phyloP scores from a whole-genome alignment of 129 eudicot genomes.

The Centella asiatica region DNA sequence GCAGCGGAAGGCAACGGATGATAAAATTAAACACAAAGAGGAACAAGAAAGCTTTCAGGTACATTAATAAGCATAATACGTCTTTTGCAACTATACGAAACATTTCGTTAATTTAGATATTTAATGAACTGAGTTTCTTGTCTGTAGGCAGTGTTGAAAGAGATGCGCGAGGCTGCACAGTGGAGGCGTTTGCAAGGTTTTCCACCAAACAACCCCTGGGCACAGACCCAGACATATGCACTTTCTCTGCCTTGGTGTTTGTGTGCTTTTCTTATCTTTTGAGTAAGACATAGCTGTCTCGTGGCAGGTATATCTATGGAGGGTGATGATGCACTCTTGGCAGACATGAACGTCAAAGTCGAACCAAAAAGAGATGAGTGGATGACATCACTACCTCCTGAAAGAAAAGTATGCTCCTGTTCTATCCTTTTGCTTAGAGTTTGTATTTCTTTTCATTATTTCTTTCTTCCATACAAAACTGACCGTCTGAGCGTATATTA shows the following conservation, averaged over 20 bases:
- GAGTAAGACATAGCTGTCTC: constrained; percentile 9
- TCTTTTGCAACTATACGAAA: not conserved
- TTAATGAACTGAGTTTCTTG: not conserved
- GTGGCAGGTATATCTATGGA: constrained; percentile 85
- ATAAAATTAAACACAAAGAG: constrained; percentile 73
- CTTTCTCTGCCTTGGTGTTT: no score
- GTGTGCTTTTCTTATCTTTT: constrained; percentile 3
- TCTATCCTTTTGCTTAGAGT: not conserved
- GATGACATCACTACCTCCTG: constrained; percentile 97
- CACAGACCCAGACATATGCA: no score
- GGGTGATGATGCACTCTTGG: constrained; percentile 91
- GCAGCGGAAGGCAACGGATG: constrained; percentile 87
- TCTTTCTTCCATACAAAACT: not conserved
- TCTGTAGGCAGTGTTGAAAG: constrained; percentile 67
- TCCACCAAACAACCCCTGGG: no score
- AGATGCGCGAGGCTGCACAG: constrained; percentile 94
- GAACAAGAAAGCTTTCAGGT: constrained; percentile 84
- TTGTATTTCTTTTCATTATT: not conserved
- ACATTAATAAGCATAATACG: constrained; percentile 5
- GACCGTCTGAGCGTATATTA: not conserved
- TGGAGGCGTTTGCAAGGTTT: constrained; percentile 98
- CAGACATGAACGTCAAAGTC: constrained; percentile 68
- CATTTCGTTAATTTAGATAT: not conserved
- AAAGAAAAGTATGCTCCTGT: constrained; percentile 53
- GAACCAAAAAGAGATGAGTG: constrained; percentile 84